phyloP scores from a whole-genome alignment of 1,284 basidiomycete species.

The Malassezia sympodialis region DNA sequence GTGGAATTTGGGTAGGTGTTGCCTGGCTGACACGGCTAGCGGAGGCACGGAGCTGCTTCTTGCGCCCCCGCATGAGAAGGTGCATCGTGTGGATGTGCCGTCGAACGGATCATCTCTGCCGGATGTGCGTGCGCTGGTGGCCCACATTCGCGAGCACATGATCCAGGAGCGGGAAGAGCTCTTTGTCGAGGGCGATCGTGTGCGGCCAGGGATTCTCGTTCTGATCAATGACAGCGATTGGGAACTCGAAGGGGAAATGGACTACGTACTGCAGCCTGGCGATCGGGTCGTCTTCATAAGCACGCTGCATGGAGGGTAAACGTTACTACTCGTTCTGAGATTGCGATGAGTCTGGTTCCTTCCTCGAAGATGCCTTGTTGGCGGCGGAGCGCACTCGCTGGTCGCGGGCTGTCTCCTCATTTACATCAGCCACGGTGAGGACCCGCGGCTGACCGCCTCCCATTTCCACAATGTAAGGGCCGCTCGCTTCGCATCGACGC shows the following conservation, averaged over 20 bases:
- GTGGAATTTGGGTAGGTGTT: conserved; percentile 17
- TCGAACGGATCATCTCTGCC: conserved; percentile 40
- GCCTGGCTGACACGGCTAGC: conserved; percentile 4
- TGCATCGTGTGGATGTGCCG: conserved; percentile 23
- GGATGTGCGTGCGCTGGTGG: conserved; percentile 67
- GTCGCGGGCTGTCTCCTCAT: conserved; percentile 3
- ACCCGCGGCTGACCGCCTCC: conserved; percentile 22
- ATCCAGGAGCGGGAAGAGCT: conserved; percentile 77
- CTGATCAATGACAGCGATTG: conserved; percentile 94
- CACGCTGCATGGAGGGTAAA: conserved; percentile 77
- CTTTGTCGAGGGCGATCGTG: conserved; percentile 74
- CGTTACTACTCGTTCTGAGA: not conserved
- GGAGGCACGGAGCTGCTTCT: conserved; percentile 44
- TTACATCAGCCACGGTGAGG: conserved; percentile 24
- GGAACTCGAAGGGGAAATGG: conserved; percentile 91
- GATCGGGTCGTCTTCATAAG: conserved; percentile 95
- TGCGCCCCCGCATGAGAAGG: conserved; percentile 37
- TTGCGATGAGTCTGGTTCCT: not conserved
- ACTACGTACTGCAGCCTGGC: conserved; percentile 65
- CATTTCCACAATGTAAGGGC: conserved; percentile 39
- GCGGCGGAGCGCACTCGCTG: not conserved
- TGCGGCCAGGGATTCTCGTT: conserved; percentile 89
- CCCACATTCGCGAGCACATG: conserved; percentile 66
- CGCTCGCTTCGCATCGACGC: conserved; percentile 15
- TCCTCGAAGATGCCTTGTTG: not conserved